Percentiles rank a stretch among this genome's conserved stretches.
These are phyloP conservation scores for Novymonas esmeraldas DNA, from an alignment of 208 protist species.

Conservation along the genomic window DNA sequence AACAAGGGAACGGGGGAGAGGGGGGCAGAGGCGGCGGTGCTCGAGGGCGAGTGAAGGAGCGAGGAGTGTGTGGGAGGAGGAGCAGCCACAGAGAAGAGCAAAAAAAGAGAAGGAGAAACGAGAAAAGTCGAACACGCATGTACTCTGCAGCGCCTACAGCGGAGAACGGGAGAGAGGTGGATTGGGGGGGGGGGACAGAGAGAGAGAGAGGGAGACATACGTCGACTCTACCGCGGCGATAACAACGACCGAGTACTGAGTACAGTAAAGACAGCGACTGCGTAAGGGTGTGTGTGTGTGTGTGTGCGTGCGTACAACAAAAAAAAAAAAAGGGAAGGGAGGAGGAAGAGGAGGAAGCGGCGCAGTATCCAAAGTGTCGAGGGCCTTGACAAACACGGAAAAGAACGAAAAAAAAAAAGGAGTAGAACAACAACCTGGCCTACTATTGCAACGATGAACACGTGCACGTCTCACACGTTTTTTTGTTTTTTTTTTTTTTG, in stretches of 20 bases:
- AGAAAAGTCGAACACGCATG: neutral
- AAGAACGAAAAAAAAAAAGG: neutral
- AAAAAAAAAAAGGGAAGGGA: neutral
- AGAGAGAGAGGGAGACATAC: too few relatives aligned
- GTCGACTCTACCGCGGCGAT: too few relatives aligned
- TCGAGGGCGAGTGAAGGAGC: too few relatives aligned
- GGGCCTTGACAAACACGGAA: too few relatives aligned
- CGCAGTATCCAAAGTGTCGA: neutral
- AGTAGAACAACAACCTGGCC: neutral
- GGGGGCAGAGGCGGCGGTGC: too few relatives aligned
- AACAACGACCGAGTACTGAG: too few relatives aligned
- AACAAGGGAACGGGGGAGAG: too few relatives aligned
- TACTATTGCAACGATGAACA: neutral
- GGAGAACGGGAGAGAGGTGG: too few relatives aligned
- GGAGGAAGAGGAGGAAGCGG: neutral
- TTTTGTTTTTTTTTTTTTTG: neutral
- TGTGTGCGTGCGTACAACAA: neutral
- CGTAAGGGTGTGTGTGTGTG: neutral
- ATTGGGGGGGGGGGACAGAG: too few relatives aligned
- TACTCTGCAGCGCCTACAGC: too few relatives aligned
- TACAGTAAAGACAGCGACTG: neutral
- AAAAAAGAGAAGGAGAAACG: neutral
- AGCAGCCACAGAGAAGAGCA: too few relatives aligned
- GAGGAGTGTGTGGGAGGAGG: too few relatives aligned
- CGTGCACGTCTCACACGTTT: neutral